A percentile compares a stretch with the other conserved stretches of the same genome.
Evolutionary conservation across 2,329 filamentous ascomycete species (phyloP).

Genomic region (Lachnellula willkommii): DNA sequence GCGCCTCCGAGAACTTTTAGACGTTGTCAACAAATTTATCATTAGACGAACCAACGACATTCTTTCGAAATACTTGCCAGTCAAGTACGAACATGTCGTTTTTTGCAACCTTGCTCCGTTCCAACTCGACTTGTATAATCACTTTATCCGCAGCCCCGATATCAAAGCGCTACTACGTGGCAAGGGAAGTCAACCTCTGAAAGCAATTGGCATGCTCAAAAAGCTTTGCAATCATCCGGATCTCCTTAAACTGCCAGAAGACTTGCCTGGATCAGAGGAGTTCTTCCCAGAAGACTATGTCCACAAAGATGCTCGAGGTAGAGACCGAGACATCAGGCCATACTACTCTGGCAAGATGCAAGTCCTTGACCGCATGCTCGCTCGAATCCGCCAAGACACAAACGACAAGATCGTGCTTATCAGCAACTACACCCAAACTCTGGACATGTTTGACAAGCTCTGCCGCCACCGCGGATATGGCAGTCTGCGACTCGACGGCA

Average conservation of each 20-base stretch:
- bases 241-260: slow-evolving; percentile 73
- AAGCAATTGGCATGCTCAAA: slow-evolving; percentile 94
- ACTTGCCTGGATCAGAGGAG: slow-evolving; percentile 80
- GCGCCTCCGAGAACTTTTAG: slow-evolving; percentile 72
- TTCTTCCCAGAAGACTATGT: slow-evolving; percentile 83
- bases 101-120: slow-evolving; percentile 95
- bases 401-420: slow-evolving; percentile 99
- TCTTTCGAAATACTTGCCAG: slow-evolving; percentile 89
- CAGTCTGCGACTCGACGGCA: slow-evolving; percentile 83
- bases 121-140: slow-evolving; percentile 89
- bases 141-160: slow-evolving; percentile 92
- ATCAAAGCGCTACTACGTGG: slow-evolving; percentile 88
- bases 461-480: slow-evolving; percentile 84
- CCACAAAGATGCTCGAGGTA: slow-evolving; percentile 77
- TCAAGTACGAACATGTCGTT: slow-evolving; percentile 99
- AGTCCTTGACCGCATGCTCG: slow-evolving; percentile 96
- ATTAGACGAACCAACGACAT: slow-evolving; percentile 98
- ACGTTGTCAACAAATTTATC: slow-evolving; percentile 94
- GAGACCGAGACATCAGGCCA: slow-evolving; percentile 85
- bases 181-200: slow-evolving; percentile 92
- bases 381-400: slow-evolving; percentile 88
- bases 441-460: slow-evolving; percentile 88
- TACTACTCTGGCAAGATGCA: slow-evolving; percentile 99
- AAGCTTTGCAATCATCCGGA: slow-evolving; percentile 99
- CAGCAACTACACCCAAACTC: slow-evolving; percentile 94